Evolutionary conservation across 2,329 filamentous ascomycete genomes (phyloP).

Genomic region (Colletotrichum sp.): DNA sequence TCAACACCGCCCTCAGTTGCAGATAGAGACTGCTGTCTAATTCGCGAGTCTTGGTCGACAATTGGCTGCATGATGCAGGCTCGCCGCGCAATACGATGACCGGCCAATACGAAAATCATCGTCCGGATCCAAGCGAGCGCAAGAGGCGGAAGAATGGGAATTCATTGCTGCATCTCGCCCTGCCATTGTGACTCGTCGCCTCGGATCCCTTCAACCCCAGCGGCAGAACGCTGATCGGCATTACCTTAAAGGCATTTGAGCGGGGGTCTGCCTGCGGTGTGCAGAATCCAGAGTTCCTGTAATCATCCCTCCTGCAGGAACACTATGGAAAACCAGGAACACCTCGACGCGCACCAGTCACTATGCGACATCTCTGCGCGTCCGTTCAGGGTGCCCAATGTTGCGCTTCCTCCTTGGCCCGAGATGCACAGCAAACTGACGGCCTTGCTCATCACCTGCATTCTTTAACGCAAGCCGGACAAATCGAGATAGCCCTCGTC

Average conservation of each 20-base stretch:
- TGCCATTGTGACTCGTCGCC: neutral
- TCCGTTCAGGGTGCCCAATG: neutral
- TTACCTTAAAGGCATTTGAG: neutral
- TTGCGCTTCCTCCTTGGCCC: neutral
- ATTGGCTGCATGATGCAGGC: neutral
- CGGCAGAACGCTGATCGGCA: constrained; percentile 4
- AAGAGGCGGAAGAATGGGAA: neutral
- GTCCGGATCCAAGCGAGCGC: neutral
- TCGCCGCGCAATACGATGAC: neutral
- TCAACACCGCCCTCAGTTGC: neutral
- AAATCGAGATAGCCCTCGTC: neutral
- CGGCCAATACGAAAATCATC: neutral
- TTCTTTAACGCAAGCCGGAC: neutral
- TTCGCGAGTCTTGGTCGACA: neutral
- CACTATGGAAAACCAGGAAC: neutral
- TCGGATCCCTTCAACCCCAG: neutral
- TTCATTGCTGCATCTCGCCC: neutral
- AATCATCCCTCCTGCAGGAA: constrained; percentile 1
- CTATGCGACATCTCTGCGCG: neutral
- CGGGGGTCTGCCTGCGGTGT: constrained; percentile 10
- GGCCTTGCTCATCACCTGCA: neutral
- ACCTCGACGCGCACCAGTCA: neutral
- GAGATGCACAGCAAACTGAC: neutral
- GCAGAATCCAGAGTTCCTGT: constrained; percentile 5
- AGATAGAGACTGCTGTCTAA: neutral